Evolutionary conservation across 2,329 filamentous ascomycete species (phyloP).

Genomic region (Metarhizium guizhouense): DNA sequence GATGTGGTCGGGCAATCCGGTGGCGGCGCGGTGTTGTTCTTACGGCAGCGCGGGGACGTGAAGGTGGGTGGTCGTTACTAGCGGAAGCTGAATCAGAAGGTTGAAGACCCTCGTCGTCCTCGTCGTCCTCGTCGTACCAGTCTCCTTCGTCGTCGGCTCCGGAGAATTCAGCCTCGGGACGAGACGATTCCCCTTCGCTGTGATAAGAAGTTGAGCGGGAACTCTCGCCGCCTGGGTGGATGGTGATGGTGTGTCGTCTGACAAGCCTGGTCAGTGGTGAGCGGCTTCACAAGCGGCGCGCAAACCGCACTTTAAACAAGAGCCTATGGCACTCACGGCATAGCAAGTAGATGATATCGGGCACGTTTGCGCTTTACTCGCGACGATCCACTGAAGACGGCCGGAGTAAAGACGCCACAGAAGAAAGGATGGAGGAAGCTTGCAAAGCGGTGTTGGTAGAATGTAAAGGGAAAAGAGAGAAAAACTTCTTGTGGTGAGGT

Average conservation of each 20-base stretch:
- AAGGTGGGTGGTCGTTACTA: constrained; percentile 23
- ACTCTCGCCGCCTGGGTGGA: constrained; percentile 19
- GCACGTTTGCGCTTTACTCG: constrained; percentile 31
- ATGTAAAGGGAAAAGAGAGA: background rate
- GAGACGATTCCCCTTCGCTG: constrained; percentile 29
- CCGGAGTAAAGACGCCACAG: constrained; percentile 32
- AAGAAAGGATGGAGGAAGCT: background rate
- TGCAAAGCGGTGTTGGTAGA: background rate
- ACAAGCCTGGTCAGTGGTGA: constrained; percentile 17
- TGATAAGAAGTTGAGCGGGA: constrained; percentile 26
- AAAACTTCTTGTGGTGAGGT: background rate
- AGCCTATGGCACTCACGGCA: constrained; percentile 30
- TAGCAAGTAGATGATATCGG: constrained; percentile 27
- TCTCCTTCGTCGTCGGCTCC: constrained; percentile 31
- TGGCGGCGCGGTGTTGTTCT: constrained; percentile 18
- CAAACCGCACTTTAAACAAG: background rate
- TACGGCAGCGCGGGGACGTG: constrained; percentile 7
- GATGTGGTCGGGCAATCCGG: constrained; percentile 23
- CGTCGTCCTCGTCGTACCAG: constrained; percentile 26
- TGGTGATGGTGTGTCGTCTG: constrained; percentile 17
- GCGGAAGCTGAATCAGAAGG: constrained; percentile 52
- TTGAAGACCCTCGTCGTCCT: constrained; percentile 38
- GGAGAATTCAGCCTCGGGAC: constrained; percentile 19
- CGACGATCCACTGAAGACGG: constrained; percentile 36
- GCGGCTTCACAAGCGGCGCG: constrained; percentile 9